phyloP scores from a whole-genome alignment of 257 asterid genomes.

The Orobanche coerulescens region DNA sequence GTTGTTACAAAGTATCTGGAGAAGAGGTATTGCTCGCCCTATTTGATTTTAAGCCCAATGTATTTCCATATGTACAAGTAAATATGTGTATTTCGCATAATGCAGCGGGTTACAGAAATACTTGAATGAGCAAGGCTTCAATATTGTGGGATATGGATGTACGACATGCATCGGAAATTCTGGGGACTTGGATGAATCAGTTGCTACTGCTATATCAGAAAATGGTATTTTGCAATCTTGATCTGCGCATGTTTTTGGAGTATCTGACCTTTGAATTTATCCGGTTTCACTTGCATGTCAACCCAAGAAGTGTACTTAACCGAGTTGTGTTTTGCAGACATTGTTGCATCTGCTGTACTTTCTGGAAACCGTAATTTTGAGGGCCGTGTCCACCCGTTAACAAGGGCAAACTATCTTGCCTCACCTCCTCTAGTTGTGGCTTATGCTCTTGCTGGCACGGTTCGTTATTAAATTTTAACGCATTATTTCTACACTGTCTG shows the following conservation, averaged over 20 bases:
- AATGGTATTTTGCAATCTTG: slow-evolving; percentile 43
- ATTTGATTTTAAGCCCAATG: neutral
- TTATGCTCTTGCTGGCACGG: slow-evolving; percentile 98
- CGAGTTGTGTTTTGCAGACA: slow-evolving; percentile 42
- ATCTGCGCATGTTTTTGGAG: neutral
- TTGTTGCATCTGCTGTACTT: slow-evolving; percentile 95
- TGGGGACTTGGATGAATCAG: slow-evolving; percentile 87
- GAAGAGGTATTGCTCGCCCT: slow-evolving; percentile 49
- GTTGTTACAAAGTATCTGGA: slow-evolving; percentile 77
- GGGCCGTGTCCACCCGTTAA: slow-evolving; percentile 95
- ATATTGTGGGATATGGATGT: slow-evolving; percentile 91
- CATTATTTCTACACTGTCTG: neutral
- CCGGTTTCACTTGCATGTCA: slow-evolving; percentile 1
- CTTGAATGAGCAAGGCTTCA: slow-evolving; percentile 84
- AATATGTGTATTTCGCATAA: slow-evolving; percentile 13
- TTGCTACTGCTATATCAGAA: slow-evolving; percentile 74
- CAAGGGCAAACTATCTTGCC: slow-evolving; percentile 95
- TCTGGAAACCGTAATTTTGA: slow-evolving; percentile 93
- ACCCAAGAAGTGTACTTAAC: slow-evolving; percentile 10
- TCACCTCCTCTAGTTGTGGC: slow-evolving; percentile 98
- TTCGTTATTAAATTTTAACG: slow-evolving; percentile 29
- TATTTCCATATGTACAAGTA: neutral
- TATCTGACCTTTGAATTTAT: neutral
- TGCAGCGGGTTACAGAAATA: slow-evolving; percentile 78
- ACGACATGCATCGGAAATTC: slow-evolving; percentile 93